A percentile compares a stretch with the other conserved stretches of the same genome.
Conservation (phyloP, 306 rosid genomes). For the Quercus alba region DNA sequence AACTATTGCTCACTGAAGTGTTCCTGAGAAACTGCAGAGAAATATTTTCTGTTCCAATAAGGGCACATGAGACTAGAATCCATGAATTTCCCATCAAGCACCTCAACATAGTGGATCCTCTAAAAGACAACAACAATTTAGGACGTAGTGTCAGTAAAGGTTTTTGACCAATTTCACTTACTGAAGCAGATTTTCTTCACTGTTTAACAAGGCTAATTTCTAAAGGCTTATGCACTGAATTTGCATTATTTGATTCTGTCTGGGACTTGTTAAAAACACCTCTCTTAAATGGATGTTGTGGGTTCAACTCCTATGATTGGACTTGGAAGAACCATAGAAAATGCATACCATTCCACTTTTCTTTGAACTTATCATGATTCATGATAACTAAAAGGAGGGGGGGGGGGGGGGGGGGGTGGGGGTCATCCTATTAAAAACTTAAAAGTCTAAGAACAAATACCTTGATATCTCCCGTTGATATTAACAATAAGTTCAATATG, state of each 20-base stretch:
- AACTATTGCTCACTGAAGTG: constrained; percentile 47
- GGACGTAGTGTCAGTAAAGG: constrained; percentile 66
- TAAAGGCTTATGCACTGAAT: constrained; percentile 1
- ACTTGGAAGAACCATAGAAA: too few species aligned
- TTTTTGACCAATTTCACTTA: constrained; percentile 16
- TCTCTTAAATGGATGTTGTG: too few species aligned
- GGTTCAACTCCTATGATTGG: too few species aligned
- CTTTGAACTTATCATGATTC: too few species aligned
- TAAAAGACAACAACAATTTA: constrained; percentile 56
- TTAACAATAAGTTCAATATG: too few species aligned
- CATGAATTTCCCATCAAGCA: constrained; percentile 44
- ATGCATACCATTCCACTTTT: too few species aligned
- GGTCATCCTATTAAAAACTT: too few species aligned
- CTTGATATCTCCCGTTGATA: too few species aligned
- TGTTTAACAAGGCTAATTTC: constrained; percentile 1
- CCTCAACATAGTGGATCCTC: constrained; percentile 73
- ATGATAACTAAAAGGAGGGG: too few species aligned
- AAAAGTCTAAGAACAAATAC: too few species aligned
- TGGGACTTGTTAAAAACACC: background rate
- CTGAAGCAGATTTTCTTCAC: constrained; percentile 12
- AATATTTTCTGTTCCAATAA: constrained; percentile 32
- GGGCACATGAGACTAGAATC: constrained; percentile 7
- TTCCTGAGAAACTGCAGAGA: constrained; percentile 49
- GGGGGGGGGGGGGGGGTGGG: too few species aligned
- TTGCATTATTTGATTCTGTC: background rate